Percentiles rank a stretch among this genome's conserved stretches.
Conservation (phyloP, 2,329 filamentous ascomycete species). For the Aureobasidium leucospermi region DNA sequence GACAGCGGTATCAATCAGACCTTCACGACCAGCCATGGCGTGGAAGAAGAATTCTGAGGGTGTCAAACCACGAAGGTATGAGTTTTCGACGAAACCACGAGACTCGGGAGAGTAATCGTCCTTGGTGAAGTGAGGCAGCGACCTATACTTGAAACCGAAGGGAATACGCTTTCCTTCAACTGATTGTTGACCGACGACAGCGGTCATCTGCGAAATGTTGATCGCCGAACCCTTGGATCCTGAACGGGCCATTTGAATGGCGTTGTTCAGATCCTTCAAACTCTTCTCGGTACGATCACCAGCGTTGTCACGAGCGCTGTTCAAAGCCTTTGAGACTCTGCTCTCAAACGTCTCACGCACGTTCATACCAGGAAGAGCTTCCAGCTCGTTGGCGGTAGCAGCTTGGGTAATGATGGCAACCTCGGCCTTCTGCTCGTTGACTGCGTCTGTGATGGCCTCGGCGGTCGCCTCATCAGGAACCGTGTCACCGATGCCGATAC, state of each 20-base stretch:
- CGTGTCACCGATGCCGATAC: constrained; percentile 96
- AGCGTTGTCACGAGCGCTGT: constrained; percentile 92
- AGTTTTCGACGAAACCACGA: constrained; percentile 97
- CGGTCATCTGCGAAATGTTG: constrained; percentile 99
- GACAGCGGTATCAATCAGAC: constrained; percentile 98
- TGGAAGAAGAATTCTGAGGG: constrained; percentile 99
- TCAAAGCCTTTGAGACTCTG: constrained; percentile 88
- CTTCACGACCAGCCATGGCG: constrained; percentile 99
- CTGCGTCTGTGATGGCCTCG: constrained; percentile 71
- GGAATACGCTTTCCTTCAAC: constrained; percentile 98
- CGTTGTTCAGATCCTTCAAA: constrained; percentile 93
- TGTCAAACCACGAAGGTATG: constrained; percentile 89
- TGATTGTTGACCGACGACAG: constrained; percentile 93
- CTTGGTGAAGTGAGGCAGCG: constrained; percentile 95
- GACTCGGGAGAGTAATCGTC: constrained; percentile 98
- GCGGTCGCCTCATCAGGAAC: constrained; percentile 86
- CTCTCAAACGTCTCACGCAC: constrained; percentile 97
- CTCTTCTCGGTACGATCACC: constrained; percentile 87
- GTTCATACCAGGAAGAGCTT: constrained; percentile 96
- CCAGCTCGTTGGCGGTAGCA: constrained; percentile 80
- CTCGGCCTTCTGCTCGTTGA: constrained; percentile 72
- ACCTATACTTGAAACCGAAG: constrained; percentile 97
- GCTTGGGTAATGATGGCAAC: constrained; percentile 67
- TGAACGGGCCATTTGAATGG: constrained; percentile 89
- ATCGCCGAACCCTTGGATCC: constrained; percentile 98